Base-by-base conservation (phyloP, 352 stramenopile genomes). In the Peronosclerospora sorghi region DNA sequence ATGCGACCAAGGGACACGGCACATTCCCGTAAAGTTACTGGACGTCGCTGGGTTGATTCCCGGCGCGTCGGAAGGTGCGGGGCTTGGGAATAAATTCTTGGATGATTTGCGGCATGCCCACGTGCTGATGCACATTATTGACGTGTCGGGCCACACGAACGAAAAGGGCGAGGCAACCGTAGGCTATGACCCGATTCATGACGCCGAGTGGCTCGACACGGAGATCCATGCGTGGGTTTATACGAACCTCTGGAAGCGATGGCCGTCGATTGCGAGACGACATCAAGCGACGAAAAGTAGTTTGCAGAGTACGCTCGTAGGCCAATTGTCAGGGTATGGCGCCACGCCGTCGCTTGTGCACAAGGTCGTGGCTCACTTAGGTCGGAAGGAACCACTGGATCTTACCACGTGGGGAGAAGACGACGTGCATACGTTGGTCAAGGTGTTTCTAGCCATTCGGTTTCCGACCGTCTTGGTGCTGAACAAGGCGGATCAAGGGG, bases 71-170 rank as follows among this genome's bases (percentile, higher is more conserved):
- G 73, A 97, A 27, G 92, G 92, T 19, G 86, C 89, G 15, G 96
- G 96, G 0, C 72, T 99, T 0, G 97, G 97, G 13, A 99, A 99
- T 70, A 94, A 99, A 60, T 99, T 99, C 64, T 73, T 98, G 10
- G 88, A 95, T 47, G 83, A 95, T 51, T 50, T 95, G 30, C 80
- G 83, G 8, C 80, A 93, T 40, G 83, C 83, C 5, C 69, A 94
- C 39, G 83, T 95, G 41, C 68, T 95, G 17, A 82, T 95, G 68
- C 83, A 95, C 57, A 94, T 95, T 54, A 83, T 95, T 27, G 83
- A 95, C 51, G 78, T 92, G 30, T 91, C 76, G 9, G 83, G 83
- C 4, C 72, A 73, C 28, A 95, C 83, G 7, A 95, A 95, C 60
- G 83, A 95, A 48, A 95, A 95, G 58, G 83, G 83, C 37, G 81